Conservation (phyloP, 768 basidiomycete species). For the Leccinum truebloodii region DNA sequence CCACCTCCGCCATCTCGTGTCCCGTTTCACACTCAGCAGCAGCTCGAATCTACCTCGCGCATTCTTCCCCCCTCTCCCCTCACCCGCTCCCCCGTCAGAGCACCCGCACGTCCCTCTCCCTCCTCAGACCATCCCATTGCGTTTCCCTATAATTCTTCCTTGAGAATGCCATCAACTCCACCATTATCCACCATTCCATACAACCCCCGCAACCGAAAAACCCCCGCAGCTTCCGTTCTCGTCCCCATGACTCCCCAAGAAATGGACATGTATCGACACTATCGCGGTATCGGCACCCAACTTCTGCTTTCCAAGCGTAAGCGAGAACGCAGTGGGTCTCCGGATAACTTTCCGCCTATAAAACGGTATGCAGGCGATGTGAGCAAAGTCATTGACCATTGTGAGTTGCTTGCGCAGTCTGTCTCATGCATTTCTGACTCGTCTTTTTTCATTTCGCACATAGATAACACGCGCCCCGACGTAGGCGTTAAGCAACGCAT, state of each 20-base stretch:
- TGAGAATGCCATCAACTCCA: constrained; percentile 33
- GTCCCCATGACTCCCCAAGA: constrained; percentile 65
- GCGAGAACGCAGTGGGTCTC: constrained; percentile 41
- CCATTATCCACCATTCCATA: constrained; percentile 52
- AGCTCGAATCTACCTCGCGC: constrained; percentile 28
- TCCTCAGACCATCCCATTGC: constrained; percentile 31
- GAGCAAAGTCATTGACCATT: constrained; percentile 74
- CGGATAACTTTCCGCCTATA: constrained; percentile 41
- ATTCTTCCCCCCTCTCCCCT: constrained; percentile 31
- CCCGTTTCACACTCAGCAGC: constrained; percentile 22
- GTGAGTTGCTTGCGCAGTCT: constrained; percentile 44
- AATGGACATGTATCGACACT: constrained; percentile 57
- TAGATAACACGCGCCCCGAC: constrained; percentile 93
- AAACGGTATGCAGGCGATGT: constrained; percentile 67
- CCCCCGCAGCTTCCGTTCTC: constrained; percentile 62
- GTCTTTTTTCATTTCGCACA: not conserved
- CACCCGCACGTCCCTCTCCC: constrained; percentile 39
- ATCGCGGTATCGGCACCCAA: constrained; percentile 55
- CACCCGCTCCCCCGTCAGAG: constrained; percentile 28
- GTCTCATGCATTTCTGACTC: constrained; percentile 8
- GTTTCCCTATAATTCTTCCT: constrained; percentile 33
- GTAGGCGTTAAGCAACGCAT: constrained; percentile 82
- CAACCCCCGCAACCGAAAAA: constrained; percentile 60
- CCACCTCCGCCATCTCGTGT: constrained; percentile 22
- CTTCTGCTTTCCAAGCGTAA: constrained; percentile 54